phyloP scores from a whole-genome alignment of 139 green algal genomes.

The Volvox reticuliferus region DNA sequence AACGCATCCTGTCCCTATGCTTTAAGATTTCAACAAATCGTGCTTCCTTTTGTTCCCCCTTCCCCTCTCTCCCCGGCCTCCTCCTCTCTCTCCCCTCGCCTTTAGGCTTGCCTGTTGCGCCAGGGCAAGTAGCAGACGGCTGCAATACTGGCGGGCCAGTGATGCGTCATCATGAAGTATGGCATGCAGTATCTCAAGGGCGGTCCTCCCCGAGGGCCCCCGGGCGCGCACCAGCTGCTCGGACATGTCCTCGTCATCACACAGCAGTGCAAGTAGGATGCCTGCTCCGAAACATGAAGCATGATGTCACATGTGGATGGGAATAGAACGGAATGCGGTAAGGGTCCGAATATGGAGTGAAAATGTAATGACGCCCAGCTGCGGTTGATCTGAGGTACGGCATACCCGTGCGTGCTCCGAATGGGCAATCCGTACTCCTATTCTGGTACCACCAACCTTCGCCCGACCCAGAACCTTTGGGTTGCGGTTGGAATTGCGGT shows the following conservation, averaged over 20 bases:
- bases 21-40: no score
- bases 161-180: not conserved
- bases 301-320: not conserved
- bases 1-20: no score
- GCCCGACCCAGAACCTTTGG: no score
- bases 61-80: not conserved
- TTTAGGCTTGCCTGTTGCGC: not conserved
- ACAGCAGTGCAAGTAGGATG: constrained; percentile 1
- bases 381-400: no score
- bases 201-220: not conserved
- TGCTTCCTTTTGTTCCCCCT: no score
- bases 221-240: not conserved
- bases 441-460: no score
- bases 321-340: not conserved
- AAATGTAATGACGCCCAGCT: no score
- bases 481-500: no score
- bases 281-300: not conserved
- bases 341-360: no score
- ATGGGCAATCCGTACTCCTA: no score
- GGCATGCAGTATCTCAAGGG: not conserved
- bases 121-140: not conserved
- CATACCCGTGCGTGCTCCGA: no score
- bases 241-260: not conserved
- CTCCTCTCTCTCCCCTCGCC: not conserved
- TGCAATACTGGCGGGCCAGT: not conserved